Base-by-base conservation (phyloP, 164 flowering plant species). In the Amborella trichopoda region DNA sequence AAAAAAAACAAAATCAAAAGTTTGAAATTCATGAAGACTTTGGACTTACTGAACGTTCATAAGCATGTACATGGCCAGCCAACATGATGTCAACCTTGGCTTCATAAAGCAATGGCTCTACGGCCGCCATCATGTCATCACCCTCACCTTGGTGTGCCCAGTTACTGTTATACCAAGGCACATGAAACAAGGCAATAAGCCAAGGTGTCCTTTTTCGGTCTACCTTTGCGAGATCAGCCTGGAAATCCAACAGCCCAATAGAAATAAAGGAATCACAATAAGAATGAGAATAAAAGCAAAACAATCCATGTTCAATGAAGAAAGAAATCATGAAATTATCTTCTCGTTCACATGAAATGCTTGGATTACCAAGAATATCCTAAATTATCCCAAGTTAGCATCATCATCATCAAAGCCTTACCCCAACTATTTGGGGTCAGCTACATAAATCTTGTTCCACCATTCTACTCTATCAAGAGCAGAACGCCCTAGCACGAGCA, bases 41-140 rank as follows among this genome's bases (percentile, higher is more conserved):
- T n/a, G 4, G 17, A 23, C 73, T 50, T 78, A 91, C 99, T 54
- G 91, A 46, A 50, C 99, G 95, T 50, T 91, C 96, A 56, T 91
- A 91, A 49, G 99, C 99, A 73, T 87, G 98, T 23, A 91, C 98
- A 63, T 91, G 98, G 28, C 98, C 98, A 36, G 94, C 72, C 47
- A 90, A 28, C 55, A 86, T 81, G 13, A 91, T 23, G 65, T 91
- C 99, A 13, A 76, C 99, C 49, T 80, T 67, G 51, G 94, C 96
- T 45, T 74, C 82, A 66, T 84, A 69, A 45, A 91, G 84, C 73
- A 91, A 66, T 23, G 86, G 80, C 63, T 91, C 99, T 81, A 91
- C 76, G 21, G 78, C 40, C 26, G 71, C 68, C 96, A 73, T 91
- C 99, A 91, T 91, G 18, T 53, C 47, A 27, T 80, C 91, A 22